Evolutionary conservation across 305 asterid genomes (phyloP).

Genomic region (Striga hermonthica): DNA sequence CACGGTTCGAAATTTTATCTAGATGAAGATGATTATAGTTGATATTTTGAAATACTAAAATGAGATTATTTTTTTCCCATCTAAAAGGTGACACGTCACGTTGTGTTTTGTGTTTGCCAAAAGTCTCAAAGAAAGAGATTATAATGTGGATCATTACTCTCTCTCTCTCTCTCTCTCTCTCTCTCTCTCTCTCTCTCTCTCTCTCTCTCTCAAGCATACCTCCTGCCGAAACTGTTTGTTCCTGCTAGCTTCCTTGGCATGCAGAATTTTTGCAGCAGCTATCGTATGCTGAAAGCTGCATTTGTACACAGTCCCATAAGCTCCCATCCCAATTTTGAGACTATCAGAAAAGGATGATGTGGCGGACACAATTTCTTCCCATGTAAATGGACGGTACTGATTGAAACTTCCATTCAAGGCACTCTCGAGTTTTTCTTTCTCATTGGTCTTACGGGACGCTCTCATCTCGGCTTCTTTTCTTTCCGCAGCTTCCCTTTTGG

Average conservation of each 20-base stretch:
- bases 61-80: too few species aligned
- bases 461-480: conserved; percentile 64
- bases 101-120: too few species aligned
- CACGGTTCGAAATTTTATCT: too few species aligned
- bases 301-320: conserved; percentile 77
- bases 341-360: conserved; percentile 66
- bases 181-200: too few species aligned
- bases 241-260: conserved; percentile 49
- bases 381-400: conserved; percentile 62
- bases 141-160: too few species aligned
- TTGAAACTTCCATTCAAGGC: conserved; percentile 48
- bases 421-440: conserved; percentile 62
- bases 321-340: conserved; percentile 83
- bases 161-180: too few species aligned
- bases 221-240: conserved; percentile 81
- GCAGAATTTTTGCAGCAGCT: conserved; percentile 86
- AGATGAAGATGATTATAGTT: too few species aligned
- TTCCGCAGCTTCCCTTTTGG: conserved; percentile 64
- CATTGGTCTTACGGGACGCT: conserved; percentile 53
- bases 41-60: too few species aligned
- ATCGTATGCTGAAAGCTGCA: conserved; percentile 75
- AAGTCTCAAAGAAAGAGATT: too few species aligned
- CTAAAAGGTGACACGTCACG: too few species aligned
- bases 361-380: conserved; percentile 76
- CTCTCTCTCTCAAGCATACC: conserved; percentile 39